These are phyloP conservation scores for Neospermospora avenae DNA, from an alignment of 2,329 filamentous ascomycete species.

Conservation along the genomic window DNA sequence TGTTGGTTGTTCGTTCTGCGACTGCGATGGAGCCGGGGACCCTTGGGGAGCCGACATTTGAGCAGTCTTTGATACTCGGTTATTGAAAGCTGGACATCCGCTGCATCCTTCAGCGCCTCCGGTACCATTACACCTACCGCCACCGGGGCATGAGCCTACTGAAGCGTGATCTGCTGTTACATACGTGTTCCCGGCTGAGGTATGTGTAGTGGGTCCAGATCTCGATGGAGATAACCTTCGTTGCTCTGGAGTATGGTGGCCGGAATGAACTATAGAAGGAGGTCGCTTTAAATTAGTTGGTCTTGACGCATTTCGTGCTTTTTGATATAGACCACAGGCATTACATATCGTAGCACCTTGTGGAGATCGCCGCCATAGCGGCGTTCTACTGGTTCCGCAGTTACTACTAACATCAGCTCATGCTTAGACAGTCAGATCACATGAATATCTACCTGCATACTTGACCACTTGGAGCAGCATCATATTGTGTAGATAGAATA, in stretches of 20 bases:
- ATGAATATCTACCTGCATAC: constrained; percentile 62
- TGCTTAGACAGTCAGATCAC: not conserved
- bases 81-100: constrained; percentile 96
- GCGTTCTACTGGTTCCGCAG: constrained; percentile 89
- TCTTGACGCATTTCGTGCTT: constrained; percentile 85
- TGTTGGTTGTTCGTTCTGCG: constrained; percentile 28
- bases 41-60: constrained; percentile 55
- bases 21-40: constrained; percentile 23
- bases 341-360: constrained; percentile 96
- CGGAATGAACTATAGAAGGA: constrained; percentile 45
- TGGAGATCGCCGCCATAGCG: constrained; percentile 89
- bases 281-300: constrained; percentile 88
- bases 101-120: constrained; percentile 93
- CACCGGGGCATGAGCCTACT: constrained; percentile 89
- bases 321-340: constrained; percentile 91
- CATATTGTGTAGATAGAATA: constrained; percentile 10
- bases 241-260: constrained; percentile 27
- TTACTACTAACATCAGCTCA: constrained; percentile 59
- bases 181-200: constrained; percentile 59
- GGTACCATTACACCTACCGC: constrained; percentile 92
- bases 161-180: constrained; percentile 72
- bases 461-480: constrained; percentile 51
- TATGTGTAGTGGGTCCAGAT: constrained; percentile 35
- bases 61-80: constrained; percentile 84
- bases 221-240: constrained; percentile 32